Base-by-base conservation (phyloP, 805 yeast species). In the Suhomyces pyralidae region DNA sequence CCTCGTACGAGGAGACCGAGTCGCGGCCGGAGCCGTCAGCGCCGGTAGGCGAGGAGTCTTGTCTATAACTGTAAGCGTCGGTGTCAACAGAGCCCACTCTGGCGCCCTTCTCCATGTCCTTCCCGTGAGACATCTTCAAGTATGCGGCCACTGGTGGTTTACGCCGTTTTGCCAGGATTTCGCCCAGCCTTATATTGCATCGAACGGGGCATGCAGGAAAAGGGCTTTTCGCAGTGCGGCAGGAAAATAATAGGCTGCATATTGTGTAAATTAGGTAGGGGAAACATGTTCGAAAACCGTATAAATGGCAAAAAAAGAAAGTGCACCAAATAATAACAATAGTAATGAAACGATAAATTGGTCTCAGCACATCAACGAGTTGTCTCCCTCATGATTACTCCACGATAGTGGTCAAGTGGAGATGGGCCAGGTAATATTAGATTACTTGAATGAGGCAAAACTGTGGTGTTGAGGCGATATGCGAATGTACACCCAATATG, bases 11-110 rank as follows among this genome's bases (percentile, higher is more conserved):
- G 26, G 50, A 49, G 44, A 24, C 28, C n/a, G 54, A 49, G 28
- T 20, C 43, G 10, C 49, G 51, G 17, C 12, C n/a, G 19, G 7
- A 3, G 12, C 8, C 14, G 12, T 6, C 10, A 19, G 28, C 44
- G 12, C 12, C 40, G 7, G 32, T 10, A 3, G 54, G 54, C 26
- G 53, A 42, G 26, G 55, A 51, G 24, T 50, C 53, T 36, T 54
- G 51, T 28, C 52, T 44, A 43, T 53, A 53, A 42, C 57, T 54
- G 52, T 48, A 54, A 24, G 55, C 56, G 2, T 53, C 55, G n/a
- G 54, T 42, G 12, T 56, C 57, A 15, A 50, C 51, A 9, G 48
- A 46, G 20, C 36, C 25, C 14, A 28, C 5, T 12, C 45, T n/a
- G 17, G 25, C 45, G 15, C 43, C 52, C 22, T 46, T 46, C 20